These are phyloP conservation scores for Crotalaria pallida DNA, from an alignment of 306 rosid species.

Conservation along the genomic window DNA sequence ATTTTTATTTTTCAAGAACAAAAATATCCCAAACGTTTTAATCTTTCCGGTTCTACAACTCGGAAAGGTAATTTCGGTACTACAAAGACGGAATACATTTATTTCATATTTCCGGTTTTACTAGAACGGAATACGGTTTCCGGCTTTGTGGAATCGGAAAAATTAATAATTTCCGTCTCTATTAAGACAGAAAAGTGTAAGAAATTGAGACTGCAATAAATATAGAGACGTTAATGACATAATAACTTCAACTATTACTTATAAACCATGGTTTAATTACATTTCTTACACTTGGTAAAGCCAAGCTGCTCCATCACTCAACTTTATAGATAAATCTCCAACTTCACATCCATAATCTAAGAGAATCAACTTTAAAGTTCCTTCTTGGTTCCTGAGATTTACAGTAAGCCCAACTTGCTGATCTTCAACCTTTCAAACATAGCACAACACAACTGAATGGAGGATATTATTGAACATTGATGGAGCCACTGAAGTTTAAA, in stretches of 20 bases:
- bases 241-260: background rate
- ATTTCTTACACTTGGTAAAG: slow-evolving; percentile 78
- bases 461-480: background rate
- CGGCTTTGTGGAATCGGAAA: too few species aligned
- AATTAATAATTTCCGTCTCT: too few species aligned
- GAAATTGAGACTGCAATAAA: slow-evolving; percentile 57
- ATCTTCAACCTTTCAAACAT: slow-evolving; percentile 62
- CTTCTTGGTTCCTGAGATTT: slow-evolving; percentile 56
- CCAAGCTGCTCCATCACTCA: slow-evolving; percentile 91
- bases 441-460: slow-evolving; percentile 22
- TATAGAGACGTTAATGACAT: background rate
- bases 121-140: too few species aligned
- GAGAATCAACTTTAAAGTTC: slow-evolving; percentile 56
- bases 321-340: slow-evolving; percentile 46
- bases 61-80: too few species aligned
- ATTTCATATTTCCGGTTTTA: too few species aligned
- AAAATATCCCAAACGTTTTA: too few species aligned
- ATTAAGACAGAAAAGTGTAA: too few species aligned
- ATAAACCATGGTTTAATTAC: slow-evolving; percentile 9
- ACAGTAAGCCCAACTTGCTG: slow-evolving; percentile 59
- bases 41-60: too few species aligned
- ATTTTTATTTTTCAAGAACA: too few species aligned
- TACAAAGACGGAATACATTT: too few species aligned
- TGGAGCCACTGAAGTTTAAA: background rate
- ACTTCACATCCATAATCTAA: slow-evolving; percentile 66